Conservation (phyloP, 2,329 filamentous ascomycete species). For the Xylariaceae sp. region DNA sequence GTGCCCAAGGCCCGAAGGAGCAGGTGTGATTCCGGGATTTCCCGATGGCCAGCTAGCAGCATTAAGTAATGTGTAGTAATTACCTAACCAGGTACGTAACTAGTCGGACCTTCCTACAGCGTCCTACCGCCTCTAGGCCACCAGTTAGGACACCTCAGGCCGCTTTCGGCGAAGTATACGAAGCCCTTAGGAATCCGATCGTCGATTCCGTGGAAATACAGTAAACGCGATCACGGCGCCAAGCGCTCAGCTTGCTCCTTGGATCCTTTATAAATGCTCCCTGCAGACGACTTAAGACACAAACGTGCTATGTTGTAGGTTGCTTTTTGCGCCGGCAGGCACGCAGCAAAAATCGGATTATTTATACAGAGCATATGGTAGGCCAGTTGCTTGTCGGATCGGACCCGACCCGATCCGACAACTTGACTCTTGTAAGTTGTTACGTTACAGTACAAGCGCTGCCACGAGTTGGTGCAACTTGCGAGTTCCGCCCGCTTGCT, state of each 20-base stretch:
- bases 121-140: neutral
- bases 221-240: slow-evolving; percentile 7
- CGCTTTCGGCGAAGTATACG: neutral
- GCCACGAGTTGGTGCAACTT: neutral
- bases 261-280: neutral
- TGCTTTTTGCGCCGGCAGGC: neutral
- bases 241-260: slow-evolving; percentile 6
- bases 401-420: slow-evolving; percentile 4
- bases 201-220: slow-evolving; percentile 18
- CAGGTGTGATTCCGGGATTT: slow-evolving; percentile 14
- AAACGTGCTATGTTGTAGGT: neutral
- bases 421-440: neutral
- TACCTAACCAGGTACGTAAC: neutral
- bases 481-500: neutral
- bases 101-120: too few species aligned
- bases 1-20: neutral
- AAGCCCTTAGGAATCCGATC: neutral
- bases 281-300: neutral
- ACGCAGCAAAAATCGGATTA: neutral
- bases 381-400: neutral
- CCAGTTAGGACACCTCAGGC: neutral
- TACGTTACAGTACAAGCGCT: neutral
- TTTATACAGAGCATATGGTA: neutral
- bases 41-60: slow-evolving; percentile 4
- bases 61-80: neutral